These are phyloP conservation scores for Saccharomycopsis babjevae DNA, from an alignment of 805 yeast species.

Conservation along the genomic window DNA sequence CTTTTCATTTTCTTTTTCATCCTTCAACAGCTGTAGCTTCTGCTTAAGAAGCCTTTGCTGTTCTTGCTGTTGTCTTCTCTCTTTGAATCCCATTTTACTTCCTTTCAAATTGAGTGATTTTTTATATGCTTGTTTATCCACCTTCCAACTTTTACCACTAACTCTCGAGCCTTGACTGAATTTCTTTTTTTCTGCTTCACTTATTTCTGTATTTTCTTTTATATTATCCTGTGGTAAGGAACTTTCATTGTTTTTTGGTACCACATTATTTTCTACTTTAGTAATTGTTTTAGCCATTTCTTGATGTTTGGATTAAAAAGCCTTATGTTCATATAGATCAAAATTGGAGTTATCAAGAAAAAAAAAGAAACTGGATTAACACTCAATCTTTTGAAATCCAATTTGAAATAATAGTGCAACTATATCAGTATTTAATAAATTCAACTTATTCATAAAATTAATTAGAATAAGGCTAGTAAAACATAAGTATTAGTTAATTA, in stretches of 20 bases:
- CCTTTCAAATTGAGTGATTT: constrained; percentile 37
- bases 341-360: too few relatives aligned
- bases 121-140: constrained; percentile 56
- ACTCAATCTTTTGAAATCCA: too few relatives aligned
- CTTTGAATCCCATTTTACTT: constrained; percentile 48
- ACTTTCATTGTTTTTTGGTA: neutral
- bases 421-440: neutral
- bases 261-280: neutral
- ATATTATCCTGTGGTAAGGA: neutral
- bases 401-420: too few relatives aligned
- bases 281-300: neutral
- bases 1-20: constrained; percentile 60
- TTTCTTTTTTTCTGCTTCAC: neutral
- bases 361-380: too few relatives aligned
- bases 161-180: constrained; percentile 36
- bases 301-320: too few relatives aligned
- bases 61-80: constrained; percentile 54
- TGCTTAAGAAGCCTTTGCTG: constrained; percentile 58
- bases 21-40: constrained; percentile 61
- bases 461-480: neutral
- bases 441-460: neutral
- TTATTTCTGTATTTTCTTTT: neutral
- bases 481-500: neutral
- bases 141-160: constrained; percentile 70
- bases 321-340: too few relatives aligned